A percentile compares a stretch with the other conserved stretches of the same genome.
These are phyloP conservation scores for Argentina anserina DNA, from an alignment of 306 rosid species.

Conservation along the genomic window DNA sequence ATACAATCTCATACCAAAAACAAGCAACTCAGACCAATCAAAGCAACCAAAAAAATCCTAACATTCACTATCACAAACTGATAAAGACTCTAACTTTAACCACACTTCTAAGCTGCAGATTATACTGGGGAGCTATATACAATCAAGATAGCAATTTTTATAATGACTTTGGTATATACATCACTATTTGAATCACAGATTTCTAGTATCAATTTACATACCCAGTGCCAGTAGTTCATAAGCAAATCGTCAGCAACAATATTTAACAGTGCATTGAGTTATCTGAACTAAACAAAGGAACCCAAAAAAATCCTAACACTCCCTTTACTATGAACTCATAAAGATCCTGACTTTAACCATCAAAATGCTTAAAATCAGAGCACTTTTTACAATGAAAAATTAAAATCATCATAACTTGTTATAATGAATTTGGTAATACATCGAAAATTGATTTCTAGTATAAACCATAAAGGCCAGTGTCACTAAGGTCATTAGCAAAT, in stretches of 20 bases:
- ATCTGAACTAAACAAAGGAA: too few species aligned
- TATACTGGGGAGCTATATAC: background rate
- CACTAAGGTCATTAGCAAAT: background rate
- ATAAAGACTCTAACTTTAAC: background rate
- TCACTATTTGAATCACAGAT: too few species aligned
- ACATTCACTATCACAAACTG: background rate
- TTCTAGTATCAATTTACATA: background rate
- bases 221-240: background rate
- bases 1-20: conserved; percentile 21
- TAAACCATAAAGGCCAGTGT: background rate
- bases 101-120: background rate
- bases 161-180: too few species aligned
- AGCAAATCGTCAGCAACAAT: background rate
- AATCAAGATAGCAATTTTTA: too few species aligned
- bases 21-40: conserved; percentile 18
- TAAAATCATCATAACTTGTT: too few species aligned
- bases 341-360: too few species aligned
- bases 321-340: too few species aligned
- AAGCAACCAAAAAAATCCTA: background rate
- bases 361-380: too few species aligned
- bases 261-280: too few species aligned
- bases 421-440: background rate
- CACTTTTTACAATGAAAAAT: background rate
- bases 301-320: too few species aligned
- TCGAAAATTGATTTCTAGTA: background rate